Percentiles rank a stretch among this genome's conserved stretches.
Evolutionary conservation across 768 basidiomycete species (phyloP).

Genomic region (Rhodotorula diobovata): DNA sequence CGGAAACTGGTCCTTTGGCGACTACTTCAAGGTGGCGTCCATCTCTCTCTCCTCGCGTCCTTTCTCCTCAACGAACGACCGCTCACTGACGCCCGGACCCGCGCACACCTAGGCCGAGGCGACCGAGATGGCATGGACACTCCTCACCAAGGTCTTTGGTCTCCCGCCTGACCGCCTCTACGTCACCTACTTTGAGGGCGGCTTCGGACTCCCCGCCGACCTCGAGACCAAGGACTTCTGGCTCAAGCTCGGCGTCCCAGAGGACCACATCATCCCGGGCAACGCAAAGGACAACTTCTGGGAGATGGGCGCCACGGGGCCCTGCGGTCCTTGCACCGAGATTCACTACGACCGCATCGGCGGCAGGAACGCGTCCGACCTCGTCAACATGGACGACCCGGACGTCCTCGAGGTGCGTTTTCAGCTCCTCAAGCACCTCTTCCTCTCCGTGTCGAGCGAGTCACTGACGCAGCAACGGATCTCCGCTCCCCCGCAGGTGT

Average conservation of each 20-base stretch:
- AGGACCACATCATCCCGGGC: slow-evolving; percentile 86
- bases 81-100: slow-evolving; percentile 20
- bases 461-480: background rate
- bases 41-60: background rate
- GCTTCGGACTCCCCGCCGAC: slow-evolving; percentile 81
- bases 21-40: slow-evolving; percentile 86
- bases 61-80: background rate
- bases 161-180: slow-evolving; percentile 87
- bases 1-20: slow-evolving; percentile 99
- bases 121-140: slow-evolving; percentile 85
- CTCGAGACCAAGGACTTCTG: slow-evolving; percentile 80
- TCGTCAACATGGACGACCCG: slow-evolving; percentile 95
- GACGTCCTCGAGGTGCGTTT: slow-evolving; percentile 69
- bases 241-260: slow-evolving; percentile 79
- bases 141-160: slow-evolving; percentile 81
- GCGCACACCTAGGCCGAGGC: slow-evolving; percentile 72
- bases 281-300: slow-evolving; percentile 98
- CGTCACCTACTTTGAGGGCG: slow-evolving; percentile 96
- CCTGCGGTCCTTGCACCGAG: slow-evolving; percentile 97
- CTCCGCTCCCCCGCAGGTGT: slow-evolving; percentile 54
- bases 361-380: slow-evolving; percentile 85
- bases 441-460: background rate
- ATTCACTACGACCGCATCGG: slow-evolving; percentile 96
- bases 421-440: background rate
- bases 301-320: slow-evolving; percentile 99